A percentile compares a stretch with the other conserved stretches of the same genome.
These are phyloP conservation scores for Fraxinus velutina DNA, from an alignment of 305 asterid species.

Conservation along the genomic window DNA sequence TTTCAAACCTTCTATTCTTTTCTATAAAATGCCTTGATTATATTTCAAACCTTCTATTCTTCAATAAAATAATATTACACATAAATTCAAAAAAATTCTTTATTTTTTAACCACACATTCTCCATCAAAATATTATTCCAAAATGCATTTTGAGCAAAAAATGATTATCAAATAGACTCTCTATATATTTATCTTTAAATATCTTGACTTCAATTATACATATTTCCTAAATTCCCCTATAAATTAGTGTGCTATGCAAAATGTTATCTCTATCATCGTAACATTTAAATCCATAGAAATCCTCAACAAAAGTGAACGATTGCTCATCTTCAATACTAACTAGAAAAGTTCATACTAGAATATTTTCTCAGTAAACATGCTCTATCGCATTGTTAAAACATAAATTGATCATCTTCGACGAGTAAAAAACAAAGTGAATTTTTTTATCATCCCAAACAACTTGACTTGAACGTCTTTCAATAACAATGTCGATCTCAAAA, in stretches of 20 bases:
- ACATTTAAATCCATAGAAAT: not conserved
- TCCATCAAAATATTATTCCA: no score
- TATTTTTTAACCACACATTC: no score
- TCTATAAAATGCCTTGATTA: not conserved
- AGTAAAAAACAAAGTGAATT: not conserved
- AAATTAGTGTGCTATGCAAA: not conserved
- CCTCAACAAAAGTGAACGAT: not conserved
- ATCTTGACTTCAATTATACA: not conserved
- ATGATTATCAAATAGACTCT: no score
- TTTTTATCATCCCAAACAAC: not conserved
- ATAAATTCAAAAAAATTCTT: no score
- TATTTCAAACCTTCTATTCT: no score
- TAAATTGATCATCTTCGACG: not conserved
- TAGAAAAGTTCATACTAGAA: not conserved
- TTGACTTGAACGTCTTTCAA: not conserved
- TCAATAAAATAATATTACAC: no score
- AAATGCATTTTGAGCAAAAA: no score
- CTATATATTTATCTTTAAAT: not conserved
- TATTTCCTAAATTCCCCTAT: not conserved
- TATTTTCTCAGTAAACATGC: not conserved
- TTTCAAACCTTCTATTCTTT: not conserved
- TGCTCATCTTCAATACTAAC: not conserved
- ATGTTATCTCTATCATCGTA: not conserved
- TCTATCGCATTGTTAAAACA: no score
- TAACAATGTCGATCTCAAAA: not conserved